Evolutionary conservation across 257 asterid genomes (phyloP), one percentile per base, ranked within the genome.

Genomic region (Echium plantagineum): DNA sequence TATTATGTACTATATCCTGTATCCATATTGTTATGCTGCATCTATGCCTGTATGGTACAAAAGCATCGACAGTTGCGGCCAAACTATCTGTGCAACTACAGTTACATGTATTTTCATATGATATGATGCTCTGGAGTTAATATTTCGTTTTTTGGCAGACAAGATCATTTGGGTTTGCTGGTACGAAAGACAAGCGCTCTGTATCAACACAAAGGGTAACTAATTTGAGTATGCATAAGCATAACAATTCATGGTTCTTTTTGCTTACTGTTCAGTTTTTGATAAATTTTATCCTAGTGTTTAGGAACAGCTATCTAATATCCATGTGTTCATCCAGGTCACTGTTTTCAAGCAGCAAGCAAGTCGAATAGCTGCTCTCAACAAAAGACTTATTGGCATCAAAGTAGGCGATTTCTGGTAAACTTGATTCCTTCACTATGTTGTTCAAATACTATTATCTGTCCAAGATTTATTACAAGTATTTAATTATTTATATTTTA

Each of bases 361-460:
- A 53, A 76, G 79, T 78, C 78, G 74, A 69, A 72, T 91, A 75
- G 86, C 93, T 58, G 88, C 88, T 52, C 94, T 91, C 71, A 88
- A 91, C 69, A 76, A 76, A 77, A 91, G 65, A 71, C 76, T 91
- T 69, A 68, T 91, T 68, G 95, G 95, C 60, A 82, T 91, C 67
- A 91, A 81, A 84, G 85, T 91, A 35, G 98, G 98, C 71, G 80
- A 91, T 75, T 91, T 91, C 75, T 85, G 96, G 98, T 87, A 75
- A 82, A 94, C 60, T 62, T 66, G 62, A 56, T 55, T 12, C 56
- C 61, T 60, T 35, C 66, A 31, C 73, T 60, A 61, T 55, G 21
- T 6, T 57, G 5, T 22, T 48, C 12, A 58, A 56, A 12, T 42
- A 42, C 49, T 12, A 42, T 12, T 42, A 42, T 42, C 54, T 74